phyloP scores from a whole-genome alignment of 345 rosid species.

The Corchorus capsularis region DNA sequence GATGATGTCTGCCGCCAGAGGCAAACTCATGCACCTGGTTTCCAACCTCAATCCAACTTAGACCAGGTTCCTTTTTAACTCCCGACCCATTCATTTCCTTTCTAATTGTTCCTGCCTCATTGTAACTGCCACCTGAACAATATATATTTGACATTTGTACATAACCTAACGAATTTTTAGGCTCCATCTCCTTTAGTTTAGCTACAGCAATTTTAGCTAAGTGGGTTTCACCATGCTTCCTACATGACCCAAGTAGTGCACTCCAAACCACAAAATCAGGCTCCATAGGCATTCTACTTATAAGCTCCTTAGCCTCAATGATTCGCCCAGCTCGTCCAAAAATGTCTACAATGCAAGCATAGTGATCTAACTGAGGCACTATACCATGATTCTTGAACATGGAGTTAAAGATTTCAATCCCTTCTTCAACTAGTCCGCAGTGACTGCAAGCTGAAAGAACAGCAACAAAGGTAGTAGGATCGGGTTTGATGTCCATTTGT shows the following conservation, averaged over 20 bases:
- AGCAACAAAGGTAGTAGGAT: conserved; percentile 76
- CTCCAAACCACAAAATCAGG: conserved; percentile 92
- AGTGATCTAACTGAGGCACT: conserved; percentile 75
- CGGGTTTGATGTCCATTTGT: conserved; percentile 63
- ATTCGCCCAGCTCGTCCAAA: conserved; percentile 81
- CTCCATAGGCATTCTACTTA: conserved; percentile 68
- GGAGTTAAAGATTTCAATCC: conserved; percentile 56
- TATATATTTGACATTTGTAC: conserved; percentile 83
- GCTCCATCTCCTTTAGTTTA: conserved; percentile 62
- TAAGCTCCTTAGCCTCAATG: conserved; percentile 60
- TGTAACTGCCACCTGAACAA: conserved; percentile 66
- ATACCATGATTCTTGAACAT: conserved; percentile 53
- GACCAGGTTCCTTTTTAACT: conserved; percentile 81
- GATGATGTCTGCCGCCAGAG: conserved; percentile 67
- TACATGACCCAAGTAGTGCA: conserved; percentile 76
- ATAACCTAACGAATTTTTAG: conserved; percentile 64
- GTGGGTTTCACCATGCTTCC: conserved; percentile 68
- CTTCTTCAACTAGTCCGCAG: conserved; percentile 78
- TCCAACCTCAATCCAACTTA: conserved; percentile 83
- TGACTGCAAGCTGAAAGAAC: conserved; percentile 90
- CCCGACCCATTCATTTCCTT: conserved; percentile 64
- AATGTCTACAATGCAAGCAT: conserved; percentile 80
- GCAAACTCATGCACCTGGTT: conserved; percentile 71
- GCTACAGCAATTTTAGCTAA: conserved; percentile 65
- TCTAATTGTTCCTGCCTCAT: conserved; percentile 60